These are phyloP conservation scores for Botrytis tulipae DNA, from an alignment of 2,329 filamentous ascomycete species.

Conservation along the genomic window DNA sequence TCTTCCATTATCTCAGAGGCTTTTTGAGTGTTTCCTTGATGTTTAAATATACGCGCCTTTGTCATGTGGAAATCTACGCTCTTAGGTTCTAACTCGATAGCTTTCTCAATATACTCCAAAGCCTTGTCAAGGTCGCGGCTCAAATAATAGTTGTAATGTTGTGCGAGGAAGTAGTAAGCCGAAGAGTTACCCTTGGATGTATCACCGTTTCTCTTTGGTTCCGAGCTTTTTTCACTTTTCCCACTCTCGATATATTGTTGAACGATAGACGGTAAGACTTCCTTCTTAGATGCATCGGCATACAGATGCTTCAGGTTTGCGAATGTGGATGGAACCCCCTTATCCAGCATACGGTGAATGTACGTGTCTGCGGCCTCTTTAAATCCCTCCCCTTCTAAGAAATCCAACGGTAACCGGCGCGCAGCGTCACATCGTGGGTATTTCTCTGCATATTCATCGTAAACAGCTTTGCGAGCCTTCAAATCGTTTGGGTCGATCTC, in stretches of 20 bases:
- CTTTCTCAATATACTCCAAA: constrained; percentile 76
- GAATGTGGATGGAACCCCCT: constrained; percentile 93
- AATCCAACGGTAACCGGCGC: constrained; percentile 82
- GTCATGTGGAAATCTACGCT: constrained; percentile 94
- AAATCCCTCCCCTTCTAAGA: constrained; percentile 80
- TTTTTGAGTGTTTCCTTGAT: constrained; percentile 73
- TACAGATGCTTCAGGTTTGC: constrained; percentile 96
- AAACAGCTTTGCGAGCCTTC: constrained; percentile 69
- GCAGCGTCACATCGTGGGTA: constrained; percentile 82
- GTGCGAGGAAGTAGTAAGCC: constrained; percentile 87
- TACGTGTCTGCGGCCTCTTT: constrained; percentile 74
- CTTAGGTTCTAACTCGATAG: constrained; percentile 73
- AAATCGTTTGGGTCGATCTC: constrained; percentile 60
- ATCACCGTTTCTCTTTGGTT: constrained; percentile 46
- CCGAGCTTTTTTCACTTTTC: constrained; percentile 44
- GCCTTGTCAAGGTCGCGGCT: constrained; percentile 84
- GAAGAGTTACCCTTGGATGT: constrained; percentile 69
- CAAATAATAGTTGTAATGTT: constrained; percentile 92
- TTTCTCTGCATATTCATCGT: constrained; percentile 77
- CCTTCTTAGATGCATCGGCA: constrained; percentile 71
- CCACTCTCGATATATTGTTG: constrained; percentile 71
- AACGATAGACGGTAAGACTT: constrained; percentile 71
- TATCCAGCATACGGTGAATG: constrained; percentile 79
- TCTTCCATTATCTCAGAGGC: constrained; percentile 86
- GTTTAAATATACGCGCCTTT: constrained; percentile 92